Evolutionary conservation across 495 filamentous ascomycete genomes (phyloP), one percentile per base, ranked within the genome.

Genomic region (Articulospora tetracladia): DNA sequence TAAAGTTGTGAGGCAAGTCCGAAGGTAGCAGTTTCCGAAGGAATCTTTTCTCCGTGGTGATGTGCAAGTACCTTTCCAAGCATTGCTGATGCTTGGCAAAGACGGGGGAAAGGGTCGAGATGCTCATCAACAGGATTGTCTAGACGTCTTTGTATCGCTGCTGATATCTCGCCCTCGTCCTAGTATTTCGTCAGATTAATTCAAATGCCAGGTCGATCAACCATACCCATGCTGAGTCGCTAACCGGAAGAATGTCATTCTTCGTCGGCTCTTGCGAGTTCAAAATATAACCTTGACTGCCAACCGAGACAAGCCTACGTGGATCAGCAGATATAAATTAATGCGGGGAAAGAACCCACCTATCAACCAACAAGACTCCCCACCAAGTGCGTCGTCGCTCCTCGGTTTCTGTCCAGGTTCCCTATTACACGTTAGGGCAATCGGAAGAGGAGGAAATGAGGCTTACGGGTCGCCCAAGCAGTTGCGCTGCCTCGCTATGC

Each of bases 341-440:
- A 30, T 46, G 24, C 2, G 0, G 41, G 30, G 8, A 19, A 36
- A 24, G 32, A 44, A 15, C 50, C 36, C 64, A 76, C 69, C 72
- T 64, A 55, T 83, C 78, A 12, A 79, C 68, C 15, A 82, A 64
- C 44, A 79, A 70, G n/a, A 81, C 72, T 15, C 66, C 74, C 80
- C 80, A 83, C 79, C 78, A 81, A 0, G 73, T 70, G 48, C 80
- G 52, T 22, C 71, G 61, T 10, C 77, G 62, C 61, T 84, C 80
- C 61, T 84, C 79, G 10, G 69, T 64, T 58, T 83, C 80, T 0
- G 72, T 74, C 79, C 77, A 79, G 0, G 76, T 78, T 7, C 57
- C 62, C 68, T 73, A 49, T 30, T 55, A 34, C 7, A 22, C 20
- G 11, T 53, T 28, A 46, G n/a, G 50, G 22, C 17, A 19, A 27